Base-by-base conservation (phyloP, 306 rosid genomes). In the Fragaria vesca region DNA sequence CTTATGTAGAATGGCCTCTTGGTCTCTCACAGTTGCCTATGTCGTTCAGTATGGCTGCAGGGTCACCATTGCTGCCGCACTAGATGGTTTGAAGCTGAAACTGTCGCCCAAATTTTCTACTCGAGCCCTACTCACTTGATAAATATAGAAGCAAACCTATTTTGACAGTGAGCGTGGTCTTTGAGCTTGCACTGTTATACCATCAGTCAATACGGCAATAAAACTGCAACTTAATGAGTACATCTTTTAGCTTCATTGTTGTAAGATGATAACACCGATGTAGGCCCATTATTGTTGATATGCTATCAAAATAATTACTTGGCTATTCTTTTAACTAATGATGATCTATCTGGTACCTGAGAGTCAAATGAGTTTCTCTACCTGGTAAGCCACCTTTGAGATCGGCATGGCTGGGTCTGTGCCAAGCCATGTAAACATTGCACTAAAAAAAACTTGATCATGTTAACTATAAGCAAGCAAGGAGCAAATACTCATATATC, bases 1-100 rank as follows among this genome's bases (percentile, higher is more conserved):
- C 3, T 83, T 28, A 6, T 83, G 81, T 82, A 74, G 76, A 74
- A 60, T 17, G 51, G 21, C 70, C 66, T 71, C 63, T 66, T 74
- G 52, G 66, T 70, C 73, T 65, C 30, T 73, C 48, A 12, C 24
- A 63, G 73, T 57, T 76, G 20, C 65, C 77, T 13, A 24, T 26
- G 1, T 58, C 69, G 32, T 70, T 46, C 55, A 38, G 32, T 24
- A 58, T 24, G 26, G 65, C 17, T 24, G 36, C 66, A 60, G 16
- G 34, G 66, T 8, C 62, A 55, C 48, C 55, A 9, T 57, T 47
- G 66, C 61, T 42, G 75, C 45, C 1, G 17, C 58, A 68, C 40
- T 54, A 43, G 43, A 20, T 54, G 32, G 68, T 72, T 13, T 74
- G 16, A 10, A 26, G 79, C 70, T 28, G 79, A 82, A 66, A 18